Base-by-base conservation (phyloP, 495 filamentous ascomycete species). In the Podospora bellae-mahoneyi region DNA sequence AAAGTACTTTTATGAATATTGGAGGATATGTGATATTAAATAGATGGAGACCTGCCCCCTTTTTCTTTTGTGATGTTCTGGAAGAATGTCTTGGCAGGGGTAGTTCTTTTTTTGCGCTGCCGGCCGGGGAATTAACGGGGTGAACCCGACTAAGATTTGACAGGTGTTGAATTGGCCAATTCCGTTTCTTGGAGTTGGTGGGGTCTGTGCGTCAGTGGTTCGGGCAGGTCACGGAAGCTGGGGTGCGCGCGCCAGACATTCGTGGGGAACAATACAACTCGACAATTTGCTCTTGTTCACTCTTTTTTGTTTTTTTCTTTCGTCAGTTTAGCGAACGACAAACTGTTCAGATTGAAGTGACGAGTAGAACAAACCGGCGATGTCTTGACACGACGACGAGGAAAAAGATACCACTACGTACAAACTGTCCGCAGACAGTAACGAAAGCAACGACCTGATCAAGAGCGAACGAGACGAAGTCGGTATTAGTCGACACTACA, bases 81-180 rank as follows among this genome's bases (percentile, higher is more conserved):
- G 39, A 48, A 48, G 39, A 2, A 3, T 13, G 39, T 48, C 39
- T 48, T 48, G 39, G 39, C 39, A 48, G 39, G 39, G 39, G 39
- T 16, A 48, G 30, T 1, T 32, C 4, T 2, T 23, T 4, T 16
- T 6, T 48, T 18, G 39, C 39, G 39, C 39, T 48, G 39, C 39
- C 39, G 39, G 39, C 39, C 39, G 39, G 39, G 39, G 39, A 16
- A 48, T 16, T 48, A 10, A 23, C 2, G 34, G 34, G 34, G 10
- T 39, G 39, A 16, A 10, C 39, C 13, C 39, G 6, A 48, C 39
- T 48, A 13, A 48, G 15, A 9, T 13, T 48, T 48, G 39, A 48
- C 39, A 39, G 39, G n/a, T 62, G 20, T 39, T 19, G 28, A 39
- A 62, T 39, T 62, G 28, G 28, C 60, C 60, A 62, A 62, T 62